phyloP scores from a whole-genome alignment of 768 basidiomycete species.

The Tephrocybe sp. region DNA sequence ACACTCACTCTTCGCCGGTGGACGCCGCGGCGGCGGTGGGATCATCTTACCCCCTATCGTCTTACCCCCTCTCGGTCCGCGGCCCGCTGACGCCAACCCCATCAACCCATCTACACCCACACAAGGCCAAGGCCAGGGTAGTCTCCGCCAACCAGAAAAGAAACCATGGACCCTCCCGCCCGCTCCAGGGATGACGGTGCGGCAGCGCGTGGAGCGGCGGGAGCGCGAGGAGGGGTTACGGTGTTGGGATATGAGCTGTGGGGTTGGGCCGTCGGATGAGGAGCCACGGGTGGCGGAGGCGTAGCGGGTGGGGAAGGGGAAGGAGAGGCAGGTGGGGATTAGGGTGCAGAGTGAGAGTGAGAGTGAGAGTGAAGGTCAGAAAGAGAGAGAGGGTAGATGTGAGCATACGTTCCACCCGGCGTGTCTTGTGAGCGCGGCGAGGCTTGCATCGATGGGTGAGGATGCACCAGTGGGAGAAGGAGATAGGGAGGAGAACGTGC shows the following conservation, averaged over 20 bases:
- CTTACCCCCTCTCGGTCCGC: neutral
- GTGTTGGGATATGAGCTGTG: slow-evolving; percentile 72
- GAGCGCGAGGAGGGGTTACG: slow-evolving; percentile 72
- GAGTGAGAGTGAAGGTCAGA: neutral
- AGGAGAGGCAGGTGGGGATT: slow-evolving; percentile 36
- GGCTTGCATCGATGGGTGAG: slow-evolving; percentile 60
- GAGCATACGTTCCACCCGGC: slow-evolving; percentile 67
- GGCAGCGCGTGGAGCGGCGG: slow-evolving; percentile 68
- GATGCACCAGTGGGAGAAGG: slow-evolving; percentile 27
- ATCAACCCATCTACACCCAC: neutral
- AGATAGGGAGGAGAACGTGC: slow-evolving; percentile 40
- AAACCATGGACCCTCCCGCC: slow-evolving; percentile 60
- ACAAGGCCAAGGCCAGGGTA: slow-evolving; percentile 13
- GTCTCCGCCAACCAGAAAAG: slow-evolving; percentile 21
- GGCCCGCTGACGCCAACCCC: neutral
- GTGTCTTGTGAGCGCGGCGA: slow-evolving; percentile 70
- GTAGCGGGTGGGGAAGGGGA: slow-evolving; percentile 14
- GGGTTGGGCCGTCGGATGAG: slow-evolving; percentile 72
- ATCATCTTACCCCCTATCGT: neutral
- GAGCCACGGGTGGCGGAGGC: slow-evolving; percentile 44
- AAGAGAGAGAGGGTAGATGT: slow-evolving; percentile 39
- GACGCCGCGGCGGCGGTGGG: neutral
- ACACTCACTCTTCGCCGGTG: neutral
- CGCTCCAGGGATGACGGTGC: slow-evolving; percentile 66
- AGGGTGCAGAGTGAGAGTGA: slow-evolving; percentile 19